These are phyloP conservation scores for Gnaphalium uliginosum DNA, from an alignment of 129 eudicot species.

Conservation along the genomic window DNA sequence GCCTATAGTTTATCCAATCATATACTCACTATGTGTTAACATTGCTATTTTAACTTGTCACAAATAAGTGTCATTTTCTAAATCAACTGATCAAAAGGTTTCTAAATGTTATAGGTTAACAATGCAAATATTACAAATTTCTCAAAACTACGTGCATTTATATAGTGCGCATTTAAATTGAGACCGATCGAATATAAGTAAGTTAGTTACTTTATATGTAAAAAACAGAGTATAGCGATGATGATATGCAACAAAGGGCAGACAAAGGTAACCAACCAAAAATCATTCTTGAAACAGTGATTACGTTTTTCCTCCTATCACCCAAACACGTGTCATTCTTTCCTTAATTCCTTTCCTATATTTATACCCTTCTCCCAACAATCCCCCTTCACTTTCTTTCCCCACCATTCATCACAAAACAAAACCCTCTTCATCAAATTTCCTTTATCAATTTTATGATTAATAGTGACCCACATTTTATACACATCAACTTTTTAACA, in stretches of 20 bases:
- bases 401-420: slow-evolving; percentile 9
- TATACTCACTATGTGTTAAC: no score
- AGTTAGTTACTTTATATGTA: no score
- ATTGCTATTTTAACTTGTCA: no score
- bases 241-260: slow-evolving; percentile 6
- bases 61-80: no score
- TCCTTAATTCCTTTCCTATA: slow-evolving; percentile 7
- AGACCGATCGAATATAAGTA: no score
- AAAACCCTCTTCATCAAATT: neutral
- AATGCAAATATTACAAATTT: no score
- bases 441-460: neutral
- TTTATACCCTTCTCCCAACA: slow-evolving; percentile 35
- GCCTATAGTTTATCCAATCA: no score
- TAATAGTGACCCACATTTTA: neutral
- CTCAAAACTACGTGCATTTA: no score
- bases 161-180: no score
- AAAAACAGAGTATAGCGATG: no score
- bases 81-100: no score
- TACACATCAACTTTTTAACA: neutral
- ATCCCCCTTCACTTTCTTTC: slow-evolving; percentile 29
- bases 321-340: slow-evolving; percentile 34
- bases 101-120: no score
- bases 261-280: slow-evolving; percentile 26
- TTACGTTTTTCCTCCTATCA: slow-evolving; percentile 4
- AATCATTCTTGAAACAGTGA: slow-evolving; percentile 31